Percentiles rank a stretch among this genome's conserved stretches.
Conservation (phyloP, 352 stramenopile species). For the Plasmopara viticola region DNA sequence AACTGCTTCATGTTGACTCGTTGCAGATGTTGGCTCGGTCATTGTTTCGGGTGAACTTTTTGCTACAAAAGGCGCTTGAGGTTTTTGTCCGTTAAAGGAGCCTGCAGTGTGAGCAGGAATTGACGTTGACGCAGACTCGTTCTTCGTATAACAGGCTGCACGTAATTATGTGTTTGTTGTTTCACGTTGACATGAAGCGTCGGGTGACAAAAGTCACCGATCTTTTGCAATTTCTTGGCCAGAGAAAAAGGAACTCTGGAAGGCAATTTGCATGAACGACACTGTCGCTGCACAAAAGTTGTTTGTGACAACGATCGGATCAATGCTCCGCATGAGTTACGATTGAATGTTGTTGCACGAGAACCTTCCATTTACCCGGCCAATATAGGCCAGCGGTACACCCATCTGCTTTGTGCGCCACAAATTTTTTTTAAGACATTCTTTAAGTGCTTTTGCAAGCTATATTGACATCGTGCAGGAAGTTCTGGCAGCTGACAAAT, state of each 20-base stretch:
- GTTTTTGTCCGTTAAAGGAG: conserved; percentile 30
- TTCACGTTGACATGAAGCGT: conserved; percentile 9
- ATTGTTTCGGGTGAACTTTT: conserved; percentile 27
- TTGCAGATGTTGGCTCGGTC: conserved; percentile 1
- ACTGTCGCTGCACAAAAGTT: background rate
- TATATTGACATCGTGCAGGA: too few relatives aligned
- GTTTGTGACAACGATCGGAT: background rate
- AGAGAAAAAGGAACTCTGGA: conserved; percentile 20
- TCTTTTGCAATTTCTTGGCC: conserved; percentile 26
- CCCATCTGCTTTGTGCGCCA: too few relatives aligned
- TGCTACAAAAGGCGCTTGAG: conserved; percentile 52
- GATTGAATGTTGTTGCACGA: too few relatives aligned
- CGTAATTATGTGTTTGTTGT: background rate
- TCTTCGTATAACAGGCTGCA: conserved; percentile 22
- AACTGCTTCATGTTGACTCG: conserved; percentile 3
- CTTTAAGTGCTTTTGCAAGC: too few relatives aligned
- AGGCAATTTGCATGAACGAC: background rate
- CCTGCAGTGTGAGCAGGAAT: conserved; percentile 33
- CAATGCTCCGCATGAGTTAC: too few relatives aligned
- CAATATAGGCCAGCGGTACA: too few relatives aligned
- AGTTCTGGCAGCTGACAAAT: too few relatives aligned
- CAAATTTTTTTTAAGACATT: too few relatives aligned
- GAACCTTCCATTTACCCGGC: too few relatives aligned
- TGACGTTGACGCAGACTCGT: conserved; percentile 35
- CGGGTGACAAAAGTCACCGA: conserved; percentile 20